These are phyloP conservation scores for Ceratobasidium sp. DNA, from an alignment of 1,284 basidiomycete species.

Conservation along the genomic window DNA sequence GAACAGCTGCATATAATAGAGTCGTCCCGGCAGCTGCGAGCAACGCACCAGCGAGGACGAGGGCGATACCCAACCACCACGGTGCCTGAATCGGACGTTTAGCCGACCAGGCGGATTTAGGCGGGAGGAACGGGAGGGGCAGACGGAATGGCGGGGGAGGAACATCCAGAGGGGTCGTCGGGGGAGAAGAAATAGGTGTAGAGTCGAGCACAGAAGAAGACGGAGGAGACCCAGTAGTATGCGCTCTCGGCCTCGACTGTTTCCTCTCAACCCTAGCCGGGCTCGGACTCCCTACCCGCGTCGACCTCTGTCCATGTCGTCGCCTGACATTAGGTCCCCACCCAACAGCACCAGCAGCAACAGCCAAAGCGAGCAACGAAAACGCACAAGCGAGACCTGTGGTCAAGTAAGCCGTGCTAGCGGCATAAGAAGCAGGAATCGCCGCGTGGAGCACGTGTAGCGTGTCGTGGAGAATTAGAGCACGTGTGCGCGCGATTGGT, in stretches of 20 bases:
- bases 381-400: constrained; percentile 42
- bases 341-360: constrained; percentile 37
- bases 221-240: constrained; percentile 25
- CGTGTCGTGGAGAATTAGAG: constrained; percentile 31
- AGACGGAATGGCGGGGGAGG: constrained; percentile 37
- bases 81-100: constrained; percentile 42
- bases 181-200: not conserved
- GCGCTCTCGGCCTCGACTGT: constrained; percentile 22
- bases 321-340: constrained; percentile 36
- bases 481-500: constrained; percentile 39
- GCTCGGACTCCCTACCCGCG: constrained; percentile 8
- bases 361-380: constrained; percentile 37
- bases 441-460: constrained; percentile 43
- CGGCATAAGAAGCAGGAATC: constrained; percentile 42
- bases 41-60: constrained; percentile 41
- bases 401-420: constrained; percentile 40
- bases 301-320: not conserved
- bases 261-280: constrained; percentile 36
- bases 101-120: constrained; percentile 29
- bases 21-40: constrained; percentile 39
- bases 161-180: not conserved
- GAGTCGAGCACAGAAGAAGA: not conserved
- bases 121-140: constrained; percentile 32
- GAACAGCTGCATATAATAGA: constrained; percentile 31
- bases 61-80: constrained; percentile 45